Base-by-base conservation (phyloP, 805 yeast species). In the Isabelozyma heimii region DNA sequence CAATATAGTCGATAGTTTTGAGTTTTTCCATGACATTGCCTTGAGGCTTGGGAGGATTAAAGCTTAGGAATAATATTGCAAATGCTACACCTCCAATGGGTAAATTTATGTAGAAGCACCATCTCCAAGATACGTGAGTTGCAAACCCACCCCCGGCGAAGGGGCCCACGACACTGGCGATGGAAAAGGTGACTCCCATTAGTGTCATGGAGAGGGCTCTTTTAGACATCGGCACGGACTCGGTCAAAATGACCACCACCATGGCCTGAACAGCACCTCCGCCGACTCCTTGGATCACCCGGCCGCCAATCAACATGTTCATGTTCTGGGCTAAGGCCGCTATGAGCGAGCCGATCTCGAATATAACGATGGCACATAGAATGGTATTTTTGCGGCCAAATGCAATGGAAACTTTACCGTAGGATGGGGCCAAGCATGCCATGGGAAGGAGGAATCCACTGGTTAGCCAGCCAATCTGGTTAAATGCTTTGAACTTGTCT, bases 71-170 rank as follows among this genome's bases (percentile, higher is more conserved):
- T 14, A 81, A 59, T 7, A 73, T 53, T 0, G 60, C 58, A 15
- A 73, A 58, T 0, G 82, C 77, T 0, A 71, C 47, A 1, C 85
- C 89, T 14, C 88, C 87, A 35, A 84, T 63, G 2, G 90, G 89
- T 37, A 87, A 62, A 62, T 85, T 86, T 52, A 87, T 73, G 65
- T 81, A 87, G 60, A 85, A 87, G 57, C 89, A 82, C 89, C 91
- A 85, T 57, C 91, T 72, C 91, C 91, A 86, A n/a, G 80, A 67
- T 4, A 75, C 81, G 45, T 76, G 67, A 2, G 80, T 65, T 1
- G 87, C 75, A 48, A 86, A 78, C 0, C 82, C 84, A 28, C 90
- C 90, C 12, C 89, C 90, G 20, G 85, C 59, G 38, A 83, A 67
- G 0, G 91, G 90, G 1, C 90, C 90, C 17, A 74, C 53, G 8